Base-by-base conservation (phyloP, 108 stramenopile species). In the Aureococcus anophagefferens region DNA sequence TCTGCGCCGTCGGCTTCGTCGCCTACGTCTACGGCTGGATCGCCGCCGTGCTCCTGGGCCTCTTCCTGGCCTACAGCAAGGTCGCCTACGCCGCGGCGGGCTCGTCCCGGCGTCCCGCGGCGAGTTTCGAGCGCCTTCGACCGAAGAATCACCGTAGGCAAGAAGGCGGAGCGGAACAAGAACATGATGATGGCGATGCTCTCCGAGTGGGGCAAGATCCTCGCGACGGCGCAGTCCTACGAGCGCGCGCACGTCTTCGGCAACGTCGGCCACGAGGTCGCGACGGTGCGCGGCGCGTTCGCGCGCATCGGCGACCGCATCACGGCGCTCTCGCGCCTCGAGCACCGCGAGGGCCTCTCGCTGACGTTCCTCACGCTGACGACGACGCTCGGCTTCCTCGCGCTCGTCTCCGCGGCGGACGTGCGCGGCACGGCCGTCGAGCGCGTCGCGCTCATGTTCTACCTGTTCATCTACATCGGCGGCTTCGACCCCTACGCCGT, bases 391-490 rank as follows among this genome's bases (percentile, higher is more conserved):
- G n/a, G 21, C 11, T 65, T 65, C 64, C 13, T 65, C n/a, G 64
- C n/a, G n/a, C n/a, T 65, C 21, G 64, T 65, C 11, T 13, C 30
- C 30, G 64, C 21, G 13, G n/a, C 21, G 13, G 64, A n/a, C 21
- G 64, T 65, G 13, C 13, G 64, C 29, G 64, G 64, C 11, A n/a
- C n/a, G n/a, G n/a, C n/a, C n/a, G 13, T 65, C n/a, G 64, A 65
- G 29, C 15, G n/a, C n/a, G 64, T 30, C n/a, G 64, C 64, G 15
- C 64, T 65, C 11, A 30, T 30, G 29, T 65, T 65, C n/a, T 65
- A 65, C 64, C 30, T 65, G n/a, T 65, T 65, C 64, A 65, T 30
- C 21, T 65, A 28, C 29, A 65, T 65, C 64, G 64, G 64, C 21
- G 30, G 64, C 30, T 30, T 65, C 21, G 64, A 65, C 64, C n/a